These are phyloP conservation scores for Zygotorulaspora danielsina DNA, from an alignment of 805 yeast genomes.

Conservation along the genomic window DNA sequence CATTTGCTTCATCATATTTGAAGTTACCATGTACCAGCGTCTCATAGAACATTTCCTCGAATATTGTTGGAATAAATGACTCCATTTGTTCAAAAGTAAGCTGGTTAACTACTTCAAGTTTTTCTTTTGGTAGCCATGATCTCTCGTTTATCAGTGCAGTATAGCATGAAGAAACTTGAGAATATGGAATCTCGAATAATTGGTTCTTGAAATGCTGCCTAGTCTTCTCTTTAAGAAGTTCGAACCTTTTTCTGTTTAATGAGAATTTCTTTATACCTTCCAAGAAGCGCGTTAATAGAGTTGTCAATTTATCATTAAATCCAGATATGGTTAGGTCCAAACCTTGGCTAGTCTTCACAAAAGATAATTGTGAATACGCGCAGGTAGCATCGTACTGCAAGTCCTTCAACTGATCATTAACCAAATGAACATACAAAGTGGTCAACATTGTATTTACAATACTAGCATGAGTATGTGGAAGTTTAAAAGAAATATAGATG, in stretches of 20 bases:
- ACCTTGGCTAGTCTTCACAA: constrained; percentile 65
- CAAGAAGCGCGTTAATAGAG: constrained; percentile 57
- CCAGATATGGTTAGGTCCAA: constrained; percentile 66
- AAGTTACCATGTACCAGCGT: constrained; percentile 76
- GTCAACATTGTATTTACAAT: constrained; percentile 56
- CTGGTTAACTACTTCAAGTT: constrained; percentile 45
- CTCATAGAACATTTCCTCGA: constrained; percentile 61
- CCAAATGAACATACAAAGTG: constrained; percentile 59
- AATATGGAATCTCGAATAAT: constrained; percentile 70
- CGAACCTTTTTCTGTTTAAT: constrained; percentile 56
- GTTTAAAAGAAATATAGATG: constrained; percentile 57
- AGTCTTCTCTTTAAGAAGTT: constrained; percentile 59
- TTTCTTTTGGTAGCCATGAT: constrained; percentile 62
- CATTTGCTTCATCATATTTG: constrained; percentile 48
- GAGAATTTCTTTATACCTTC: constrained; percentile 48
- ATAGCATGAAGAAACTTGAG: constrained; percentile 63
- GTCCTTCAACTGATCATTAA: constrained; percentile 69
- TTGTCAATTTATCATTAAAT: constrained; percentile 73
- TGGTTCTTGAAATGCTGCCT: constrained; percentile 62
- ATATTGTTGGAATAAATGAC: constrained; percentile 49
- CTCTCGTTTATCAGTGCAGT: constrained; percentile 66
- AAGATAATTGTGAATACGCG: constrained; percentile 64
- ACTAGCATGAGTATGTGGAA: constrained; percentile 60
- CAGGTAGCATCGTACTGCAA: constrained; percentile 77
- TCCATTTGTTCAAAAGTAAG: constrained; percentile 48